A percentile compares a stretch with the other conserved stretches of the same genome.
phyloP scores from a whole-genome alignment of 176 grass and related monocot genomes.

The Aegilops bicornis region DNA sequence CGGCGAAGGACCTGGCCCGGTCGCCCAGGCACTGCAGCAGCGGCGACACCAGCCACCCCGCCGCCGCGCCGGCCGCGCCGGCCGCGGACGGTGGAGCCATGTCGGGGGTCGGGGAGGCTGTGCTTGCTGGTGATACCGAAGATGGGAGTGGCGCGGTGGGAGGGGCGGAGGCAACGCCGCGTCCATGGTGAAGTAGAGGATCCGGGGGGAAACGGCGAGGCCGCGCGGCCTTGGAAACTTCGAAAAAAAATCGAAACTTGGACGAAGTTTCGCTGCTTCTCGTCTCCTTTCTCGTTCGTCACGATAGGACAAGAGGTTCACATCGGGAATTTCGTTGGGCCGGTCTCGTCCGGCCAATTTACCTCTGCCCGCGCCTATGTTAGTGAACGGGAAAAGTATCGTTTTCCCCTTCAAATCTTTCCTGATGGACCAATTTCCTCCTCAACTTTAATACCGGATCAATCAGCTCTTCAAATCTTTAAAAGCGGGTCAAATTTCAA shows the following conservation, averaged over 20 bases:
- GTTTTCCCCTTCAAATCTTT: no score
- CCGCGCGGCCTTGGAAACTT: constrained; percentile 11
- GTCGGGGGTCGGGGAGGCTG: neutral
- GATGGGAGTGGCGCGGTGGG: neutral
- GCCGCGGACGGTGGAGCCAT: neutral
- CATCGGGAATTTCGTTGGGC: no score
- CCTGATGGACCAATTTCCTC: no score
- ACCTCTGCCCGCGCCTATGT: no score
- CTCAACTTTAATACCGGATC: no score
- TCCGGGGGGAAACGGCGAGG: neutral
- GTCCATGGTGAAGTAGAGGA: neutral
- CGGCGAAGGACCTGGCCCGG: constrained; percentile 13
- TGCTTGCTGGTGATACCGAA: neutral
- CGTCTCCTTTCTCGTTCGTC: neutral
- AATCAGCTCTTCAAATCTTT: no score
- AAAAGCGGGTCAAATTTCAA: no score
- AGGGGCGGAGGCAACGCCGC: neutral
- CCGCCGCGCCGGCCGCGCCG: neutral
- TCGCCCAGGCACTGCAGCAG: constrained; percentile 16
- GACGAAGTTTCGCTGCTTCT: neutral
- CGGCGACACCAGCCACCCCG: constrained; percentile 26
- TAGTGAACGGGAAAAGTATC: no score
- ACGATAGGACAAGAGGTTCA: neutral
- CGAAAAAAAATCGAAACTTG: neutral
- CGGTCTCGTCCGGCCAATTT: no score